A percentile compares a stretch with the other conserved stretches of the same genome.
Evolutionary conservation across 495 filamentous ascomycete genomes (phyloP).

Genomic region (Talaromyces wortmannii): DNA sequence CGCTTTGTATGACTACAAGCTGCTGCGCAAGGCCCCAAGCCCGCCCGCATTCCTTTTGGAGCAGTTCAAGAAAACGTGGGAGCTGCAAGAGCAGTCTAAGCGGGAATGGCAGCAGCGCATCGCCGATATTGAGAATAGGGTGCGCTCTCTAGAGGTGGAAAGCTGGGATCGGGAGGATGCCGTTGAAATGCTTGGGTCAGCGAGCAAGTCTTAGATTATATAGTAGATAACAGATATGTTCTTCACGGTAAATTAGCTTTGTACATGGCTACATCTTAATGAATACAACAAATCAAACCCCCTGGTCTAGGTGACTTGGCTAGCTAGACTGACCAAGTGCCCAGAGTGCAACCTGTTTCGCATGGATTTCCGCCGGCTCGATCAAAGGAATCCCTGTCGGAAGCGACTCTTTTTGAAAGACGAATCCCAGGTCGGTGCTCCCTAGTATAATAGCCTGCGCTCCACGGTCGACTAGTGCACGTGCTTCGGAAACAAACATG

Average conservation of each 20-base stretch:
- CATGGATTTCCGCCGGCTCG: too few relatives aligned
- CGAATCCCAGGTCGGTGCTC: constrained; percentile 12
- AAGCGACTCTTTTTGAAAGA: constrained; percentile 2
- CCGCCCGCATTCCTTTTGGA: constrained; percentile 62
- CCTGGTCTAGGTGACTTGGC: neutral
- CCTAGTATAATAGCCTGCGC: constrained; percentile 10
- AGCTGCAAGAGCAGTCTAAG: constrained; percentile 58
- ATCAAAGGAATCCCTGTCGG: too few relatives aligned
- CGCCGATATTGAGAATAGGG: constrained; percentile 42
- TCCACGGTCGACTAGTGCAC: constrained; percentile 8
- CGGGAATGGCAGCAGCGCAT: constrained; percentile 40
- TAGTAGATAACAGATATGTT: neutral
- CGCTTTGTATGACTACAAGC: constrained; percentile 76
- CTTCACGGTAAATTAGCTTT: neutral
- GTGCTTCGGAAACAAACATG: constrained; percentile 8
- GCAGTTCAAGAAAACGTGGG: constrained; percentile 58
- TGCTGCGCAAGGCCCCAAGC: constrained; percentile 36
- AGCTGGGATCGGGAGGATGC: constrained; percentile 72
- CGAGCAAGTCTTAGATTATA: constrained; percentile 8
- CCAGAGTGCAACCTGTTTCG: too few relatives aligned
- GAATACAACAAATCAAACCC: neutral
- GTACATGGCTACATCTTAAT: too few relatives aligned
- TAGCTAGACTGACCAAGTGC: too few relatives aligned
- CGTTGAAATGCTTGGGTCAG: constrained; percentile 62
- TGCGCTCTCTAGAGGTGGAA: constrained; percentile 57